Evolutionary conservation across 2,329 filamentous ascomycete genomes (phyloP).

Genomic region (Colletotrichum musicola): DNA sequence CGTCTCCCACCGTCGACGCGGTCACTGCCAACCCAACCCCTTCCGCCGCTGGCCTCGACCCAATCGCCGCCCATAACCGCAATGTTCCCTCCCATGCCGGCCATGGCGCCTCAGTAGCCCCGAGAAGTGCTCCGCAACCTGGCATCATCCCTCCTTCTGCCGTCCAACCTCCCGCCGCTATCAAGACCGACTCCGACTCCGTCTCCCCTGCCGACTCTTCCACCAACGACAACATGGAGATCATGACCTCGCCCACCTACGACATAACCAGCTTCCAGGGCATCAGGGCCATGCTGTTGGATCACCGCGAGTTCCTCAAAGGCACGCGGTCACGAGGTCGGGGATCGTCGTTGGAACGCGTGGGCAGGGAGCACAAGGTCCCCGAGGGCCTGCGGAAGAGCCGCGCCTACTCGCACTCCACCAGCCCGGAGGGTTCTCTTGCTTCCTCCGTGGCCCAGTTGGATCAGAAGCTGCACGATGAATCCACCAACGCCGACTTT

Average conservation of each 20-base stretch:
- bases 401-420: conserved; percentile 41
- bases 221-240: conserved; percentile 45
- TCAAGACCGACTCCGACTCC: conserved; percentile 43
- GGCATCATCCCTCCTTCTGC: conserved; percentile 45
- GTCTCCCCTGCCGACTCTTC: conserved; percentile 25
- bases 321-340: conserved; percentile 42
- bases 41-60: conserved; percentile 43
- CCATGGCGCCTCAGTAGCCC: conserved; percentile 54
- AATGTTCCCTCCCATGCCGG: conserved; percentile 52
- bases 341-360: conserved; percentile 47
- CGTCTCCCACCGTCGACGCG: conserved; percentile 20
- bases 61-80: conserved; percentile 29
- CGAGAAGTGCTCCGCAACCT: conserved; percentile 47
- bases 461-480: conserved; percentile 39
- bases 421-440: conserved; percentile 45
- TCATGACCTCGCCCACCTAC: conserved; percentile 49
- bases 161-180: conserved; percentile 47
- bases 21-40: background rate
- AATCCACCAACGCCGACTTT: conserved; percentile 42
- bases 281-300: conserved; percentile 53
- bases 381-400: conserved; percentile 39
- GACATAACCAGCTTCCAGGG: conserved; percentile 48
- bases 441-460: conserved; percentile 40
- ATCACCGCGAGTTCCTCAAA: conserved; percentile 50
- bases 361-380: conserved; percentile 50